Conservation (phyloP, 768 basidiomycete genomes). For the Pulveroboletus sp. region DNA sequence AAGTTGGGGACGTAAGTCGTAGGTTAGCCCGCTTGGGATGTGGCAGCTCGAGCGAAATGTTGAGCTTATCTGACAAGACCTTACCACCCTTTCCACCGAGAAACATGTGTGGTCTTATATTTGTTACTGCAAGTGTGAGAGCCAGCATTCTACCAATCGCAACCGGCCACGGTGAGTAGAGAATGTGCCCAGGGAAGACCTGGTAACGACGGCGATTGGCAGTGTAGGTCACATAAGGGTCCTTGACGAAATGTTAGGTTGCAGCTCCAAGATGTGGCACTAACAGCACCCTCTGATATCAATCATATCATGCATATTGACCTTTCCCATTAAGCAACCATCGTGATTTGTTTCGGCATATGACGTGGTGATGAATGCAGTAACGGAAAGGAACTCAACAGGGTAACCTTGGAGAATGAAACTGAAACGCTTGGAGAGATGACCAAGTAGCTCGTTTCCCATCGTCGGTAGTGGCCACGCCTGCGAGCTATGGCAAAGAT, state of each 20-base stretch:
- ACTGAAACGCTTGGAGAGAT: background rate
- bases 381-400: background rate
- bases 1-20: conserved; percentile 4
- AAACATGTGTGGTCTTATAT: background rate
- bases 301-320: background rate
- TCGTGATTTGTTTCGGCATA: too few relatives aligned
- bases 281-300: background rate
- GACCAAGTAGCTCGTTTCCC: too few relatives aligned
- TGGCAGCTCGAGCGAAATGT: conserved; percentile 2
- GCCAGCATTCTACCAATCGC: background rate
- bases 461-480: too few relatives aligned
- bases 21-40: background rate
- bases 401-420: background rate
- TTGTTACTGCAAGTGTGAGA: background rate
- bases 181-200: background rate
- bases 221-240: conserved; percentile 11
- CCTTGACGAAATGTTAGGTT: conserved; percentile 12
- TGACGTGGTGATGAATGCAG: background rate
- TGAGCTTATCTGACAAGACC: conserved; percentile 8
- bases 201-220: background rate
- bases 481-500: background rate
- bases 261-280: conserved; percentile 3
- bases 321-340: background rate
- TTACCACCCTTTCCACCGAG: background rate
- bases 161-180: background rate